Evolutionary conservation across 352 stramenopile genomes (phyloP).

Genomic region (Phytophthora multivora): DNA sequence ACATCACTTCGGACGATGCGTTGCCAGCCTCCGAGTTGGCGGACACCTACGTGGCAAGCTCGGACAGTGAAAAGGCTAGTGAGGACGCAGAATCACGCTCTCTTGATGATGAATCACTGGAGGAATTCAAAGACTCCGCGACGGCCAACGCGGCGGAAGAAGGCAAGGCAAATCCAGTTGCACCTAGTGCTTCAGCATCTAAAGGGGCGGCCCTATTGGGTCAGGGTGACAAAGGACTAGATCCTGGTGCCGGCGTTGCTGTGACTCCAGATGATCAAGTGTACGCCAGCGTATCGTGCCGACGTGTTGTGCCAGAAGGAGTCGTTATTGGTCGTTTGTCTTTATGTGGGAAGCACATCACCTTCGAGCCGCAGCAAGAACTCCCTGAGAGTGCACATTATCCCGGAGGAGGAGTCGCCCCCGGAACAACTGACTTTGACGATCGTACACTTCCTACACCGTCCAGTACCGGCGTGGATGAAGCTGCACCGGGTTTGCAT

Average conservation of each 20-base stretch:
- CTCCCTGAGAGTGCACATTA: slow-evolving; percentile 13
- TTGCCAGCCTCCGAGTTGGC: slow-evolving; percentile 25
- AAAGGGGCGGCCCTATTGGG: slow-evolving; percentile 23
- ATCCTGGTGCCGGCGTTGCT: slow-evolving; percentile 70
- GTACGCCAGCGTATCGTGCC: slow-evolving; percentile 61
- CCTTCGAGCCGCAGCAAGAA: slow-evolving; percentile 62
- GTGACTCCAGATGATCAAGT: slow-evolving; percentile 67
- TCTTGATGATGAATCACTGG: slow-evolving; percentile 26
- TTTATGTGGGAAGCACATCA: slow-evolving; percentile 63
- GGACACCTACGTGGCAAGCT: slow-evolving; percentile 35
- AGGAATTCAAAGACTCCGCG: slow-evolving; percentile 26
- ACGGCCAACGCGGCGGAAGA: slow-evolving; percentile 5
- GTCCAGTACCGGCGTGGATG: slow-evolving; percentile 33
- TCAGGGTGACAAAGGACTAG: slow-evolving; percentile 59
- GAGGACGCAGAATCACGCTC: slow-evolving; percentile 12
- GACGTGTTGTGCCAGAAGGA: slow-evolving; percentile 78
- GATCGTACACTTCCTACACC: slow-evolving; percentile 18
- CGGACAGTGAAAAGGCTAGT: slow-evolving; percentile 15
- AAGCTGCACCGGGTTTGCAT: slow-evolving; percentile 70
- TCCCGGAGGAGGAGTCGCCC: slow-evolving; percentile 3
- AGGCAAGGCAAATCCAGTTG: slow-evolving; percentile 3
- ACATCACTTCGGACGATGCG: slow-evolving; percentile 70
- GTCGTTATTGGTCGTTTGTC: slow-evolving; percentile 71
- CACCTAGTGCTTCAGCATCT: slow-evolving; percentile 3
- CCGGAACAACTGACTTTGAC: slow-evolving; percentile 26